Conservation (phyloP, 2,329 filamentous ascomycete species). For the Triangularia setosa region DNA sequence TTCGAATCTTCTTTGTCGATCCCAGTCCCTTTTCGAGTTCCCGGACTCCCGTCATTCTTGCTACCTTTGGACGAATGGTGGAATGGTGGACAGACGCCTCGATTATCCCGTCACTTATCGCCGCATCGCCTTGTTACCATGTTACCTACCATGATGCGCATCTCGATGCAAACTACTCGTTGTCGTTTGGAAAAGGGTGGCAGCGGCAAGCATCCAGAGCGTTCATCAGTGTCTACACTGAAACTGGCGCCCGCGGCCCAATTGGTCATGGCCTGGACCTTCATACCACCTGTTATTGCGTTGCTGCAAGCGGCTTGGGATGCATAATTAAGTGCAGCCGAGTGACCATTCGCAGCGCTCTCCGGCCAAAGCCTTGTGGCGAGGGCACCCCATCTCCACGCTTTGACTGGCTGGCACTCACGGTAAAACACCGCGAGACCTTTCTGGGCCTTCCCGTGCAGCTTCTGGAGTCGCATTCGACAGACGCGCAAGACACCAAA, state of each 20-base stretch:
- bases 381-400: conserved; percentile 15
- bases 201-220: no score
- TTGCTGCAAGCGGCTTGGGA: conserved; percentile 23
- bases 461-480: conserved; percentile 8
- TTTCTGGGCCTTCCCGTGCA: conserved; percentile 13
- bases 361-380: conserved; percentile 26
- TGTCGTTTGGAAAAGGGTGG: background rate
- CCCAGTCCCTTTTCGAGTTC: background rate
- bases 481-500: conserved; percentile 11
- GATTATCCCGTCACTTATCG: background rate
- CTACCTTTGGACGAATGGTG: background rate
- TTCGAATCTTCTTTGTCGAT: background rate
- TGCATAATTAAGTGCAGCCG: conserved; percentile 26
- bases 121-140: background rate
- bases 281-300: conserved; percentile 15
- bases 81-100: background rate
- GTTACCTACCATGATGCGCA: no score
- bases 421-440: conserved; percentile 21
- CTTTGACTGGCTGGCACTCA: conserved; percentile 22
- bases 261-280: conserved; percentile 18
- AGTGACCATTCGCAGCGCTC: conserved; percentile 21
- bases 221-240: conserved; percentile 15
- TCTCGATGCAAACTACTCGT: background rate
- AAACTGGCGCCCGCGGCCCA: conserved; percentile 23
- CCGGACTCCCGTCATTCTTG: background rate